Evolutionary conservation across 2,329 filamentous ascomycete genomes (phyloP), one percentile per base, ranked within the genome.

Genomic region (Annulohypoxylon truncatum): DNA sequence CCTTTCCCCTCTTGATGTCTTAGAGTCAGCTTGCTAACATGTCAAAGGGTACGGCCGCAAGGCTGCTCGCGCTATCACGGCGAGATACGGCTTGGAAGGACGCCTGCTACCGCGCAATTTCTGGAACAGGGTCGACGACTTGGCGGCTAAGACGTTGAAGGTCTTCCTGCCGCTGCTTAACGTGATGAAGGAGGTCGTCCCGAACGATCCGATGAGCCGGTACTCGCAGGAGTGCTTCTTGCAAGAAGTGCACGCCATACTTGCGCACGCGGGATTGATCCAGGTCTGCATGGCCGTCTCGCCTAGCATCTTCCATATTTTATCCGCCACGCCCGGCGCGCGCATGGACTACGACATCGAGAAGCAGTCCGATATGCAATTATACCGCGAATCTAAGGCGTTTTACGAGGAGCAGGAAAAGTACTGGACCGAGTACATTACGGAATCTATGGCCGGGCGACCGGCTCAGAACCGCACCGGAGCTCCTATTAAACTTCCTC

Each of bases 161-260:
- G 67, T 82, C 33, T 75, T 83, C 35, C 70, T 81, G 22, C 80
- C 81, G 1, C 31, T 82, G 4, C 64, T 76, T 4, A 78, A 81
- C 65, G 68, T 80, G 48, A 57, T 81, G 35, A 70, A 61, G 18
- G 38, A 47, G 7, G 50, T 40, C 8, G 53, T 29, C 22, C 50
- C 26, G 15, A 12, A 1, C 5, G n/a, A 20, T 22, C 40, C 13
- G 13, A 22, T 7, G 26, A 35, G 12, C 2, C 15, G 22, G 20
- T 56, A 62, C 38, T 50, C 35, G 44, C 53, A 55, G 13, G 50
- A 67, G 13, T 2, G 35, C 4, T 73, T 76, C 67, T 67, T 68
- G 58, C 70, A 73, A 29, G 71, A 77, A 20, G 38, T 76, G 1
- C 76, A 77, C 68, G 29, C 55, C 10, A 33, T 77, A 6, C 24